Percentiles rank a stretch among this genome's conserved stretches.
phyloP scores from a whole-genome alignment of 2,329 filamentous ascomycete species.

The Diaporthe capsici region DNA sequence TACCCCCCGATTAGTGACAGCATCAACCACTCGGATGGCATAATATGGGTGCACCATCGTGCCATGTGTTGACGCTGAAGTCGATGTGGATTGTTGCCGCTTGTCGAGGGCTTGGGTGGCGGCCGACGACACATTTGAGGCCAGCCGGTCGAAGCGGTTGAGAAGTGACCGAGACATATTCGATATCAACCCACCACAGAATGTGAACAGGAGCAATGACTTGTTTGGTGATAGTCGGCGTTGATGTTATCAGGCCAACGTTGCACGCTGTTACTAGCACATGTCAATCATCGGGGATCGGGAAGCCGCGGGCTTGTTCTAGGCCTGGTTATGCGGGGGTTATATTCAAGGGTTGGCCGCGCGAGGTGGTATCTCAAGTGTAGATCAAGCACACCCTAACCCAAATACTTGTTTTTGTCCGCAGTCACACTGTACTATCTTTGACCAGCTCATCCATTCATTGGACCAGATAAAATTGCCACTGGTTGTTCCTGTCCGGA shows the following conservation, averaged over 20 bases:
- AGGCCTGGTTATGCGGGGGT: slow-evolving; percentile 9
- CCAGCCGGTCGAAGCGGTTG: slow-evolving; percentile 34
- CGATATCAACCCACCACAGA: too few relatives aligned
- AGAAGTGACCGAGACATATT: slow-evolving; percentile 35
- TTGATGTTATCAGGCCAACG: neutral
- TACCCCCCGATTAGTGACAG: slow-evolving; percentile 30
- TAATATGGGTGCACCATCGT: slow-evolving; percentile 32
- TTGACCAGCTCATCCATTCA: neutral
- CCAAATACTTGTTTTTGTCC: neutral
- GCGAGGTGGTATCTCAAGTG: neutral
- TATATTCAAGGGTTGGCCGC: neutral
- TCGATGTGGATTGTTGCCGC: neutral
- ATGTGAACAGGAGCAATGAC: neutral
- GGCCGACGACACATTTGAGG: slow-evolving; percentile 35
- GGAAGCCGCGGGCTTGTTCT: slow-evolving; percentile 4
- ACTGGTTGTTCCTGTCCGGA: neutral
- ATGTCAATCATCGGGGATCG: neutral
- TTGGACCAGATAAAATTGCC: neutral
- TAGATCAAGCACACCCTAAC: slow-evolving; percentile 12
- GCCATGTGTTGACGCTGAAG: neutral
- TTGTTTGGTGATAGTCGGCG: neutral
- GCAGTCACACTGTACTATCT: neutral
- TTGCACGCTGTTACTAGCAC: slow-evolving; percentile 1
- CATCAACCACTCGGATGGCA: slow-evolving; percentile 38
- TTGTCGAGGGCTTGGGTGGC: slow-evolving; percentile 20